Conservation (phyloP, 345 rosid species). For the Populus pruinosa region DNA sequence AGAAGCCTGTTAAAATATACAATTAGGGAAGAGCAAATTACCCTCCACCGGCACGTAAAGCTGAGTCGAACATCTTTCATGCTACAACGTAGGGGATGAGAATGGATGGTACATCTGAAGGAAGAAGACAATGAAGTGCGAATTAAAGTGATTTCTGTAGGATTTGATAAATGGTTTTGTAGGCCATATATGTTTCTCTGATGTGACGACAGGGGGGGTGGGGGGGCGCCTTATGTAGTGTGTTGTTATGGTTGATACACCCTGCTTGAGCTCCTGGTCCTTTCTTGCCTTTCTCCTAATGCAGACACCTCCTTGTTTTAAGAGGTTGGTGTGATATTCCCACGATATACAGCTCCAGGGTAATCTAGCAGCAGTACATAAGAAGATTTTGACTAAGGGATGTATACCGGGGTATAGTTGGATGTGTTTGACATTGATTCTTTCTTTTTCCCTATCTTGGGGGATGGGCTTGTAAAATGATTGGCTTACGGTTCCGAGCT, state of each 20-base stretch:
- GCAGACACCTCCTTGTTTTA: constrained; percentile 18
- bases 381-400: constrained; percentile 41
- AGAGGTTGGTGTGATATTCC: constrained; percentile 16
- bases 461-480: constrained; percentile 28
- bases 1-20: constrained; percentile 62
- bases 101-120: constrained; percentile 9
- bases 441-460: constrained; percentile 1
- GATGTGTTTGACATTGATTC: constrained; percentile 17
- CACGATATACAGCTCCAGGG: constrained; percentile 35
- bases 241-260: constrained; percentile 2
- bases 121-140: constrained; percentile 11
- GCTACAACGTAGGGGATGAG: constrained; percentile 3
- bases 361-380: constrained; percentile 48
- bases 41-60: constrained; percentile 13
- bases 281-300: constrained; percentile 13
- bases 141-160: constrained; percentile 20
- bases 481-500: constrained; percentile 5
- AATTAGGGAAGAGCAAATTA: constrained; percentile 36
- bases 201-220: constrained; percentile 4
- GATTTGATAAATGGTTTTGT: constrained; percentile 24
- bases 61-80: constrained; percentile 8
- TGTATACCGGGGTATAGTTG: constrained; percentile 42
- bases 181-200: constrained; percentile 23
- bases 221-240: background rate
- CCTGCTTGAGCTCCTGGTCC: constrained; percentile 19